Percentiles rank a stretch among this genome's conserved stretches.
These are phyloP conservation scores for Eucalyptus sideroxylon DNA, from an alignment of 345 rosid genomes.

Conservation along the genomic window DNA sequence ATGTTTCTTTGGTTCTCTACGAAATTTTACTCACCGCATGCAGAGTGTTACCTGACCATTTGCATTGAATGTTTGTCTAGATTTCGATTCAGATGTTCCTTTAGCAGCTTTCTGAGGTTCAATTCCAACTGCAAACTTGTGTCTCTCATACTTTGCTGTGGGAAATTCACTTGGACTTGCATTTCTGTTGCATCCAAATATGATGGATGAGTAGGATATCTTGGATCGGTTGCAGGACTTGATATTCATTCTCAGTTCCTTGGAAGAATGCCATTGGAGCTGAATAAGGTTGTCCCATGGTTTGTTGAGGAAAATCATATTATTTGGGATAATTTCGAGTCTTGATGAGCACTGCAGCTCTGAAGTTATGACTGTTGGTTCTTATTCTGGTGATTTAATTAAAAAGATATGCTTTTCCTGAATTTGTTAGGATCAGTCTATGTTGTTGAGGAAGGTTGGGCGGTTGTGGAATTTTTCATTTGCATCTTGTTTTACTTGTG, in stretches of 20 bases:
- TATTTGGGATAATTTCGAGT: neutral
- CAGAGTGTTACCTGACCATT: neutral
- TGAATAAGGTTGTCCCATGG: neutral
- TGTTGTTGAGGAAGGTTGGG: neutral
- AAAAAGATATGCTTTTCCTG: neutral
- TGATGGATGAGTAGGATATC: neutral
- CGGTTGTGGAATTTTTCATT: neutral
- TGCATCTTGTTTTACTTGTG: neutral
- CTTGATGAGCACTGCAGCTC: neutral
- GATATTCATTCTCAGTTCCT: neutral
- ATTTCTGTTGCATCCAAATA: neutral
- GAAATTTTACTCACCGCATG: neutral
- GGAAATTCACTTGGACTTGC: neutral
- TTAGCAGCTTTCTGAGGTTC: neutral
- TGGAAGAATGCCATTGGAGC: neutral
- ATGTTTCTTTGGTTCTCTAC: neutral
- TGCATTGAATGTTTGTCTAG: neutral
- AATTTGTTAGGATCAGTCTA: neutral
- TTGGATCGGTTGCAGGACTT: neutral
- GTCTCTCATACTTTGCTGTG: neutral
- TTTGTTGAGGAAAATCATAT: neutral
- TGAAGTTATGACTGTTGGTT: neutral
- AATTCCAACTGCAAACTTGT: neutral
- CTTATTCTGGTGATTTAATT: neutral
- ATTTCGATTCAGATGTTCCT: neutral